A percentile compares a stretch with the other conserved stretches of the same genome.
Evolutionary conservation across 805 yeast species (phyloP).

Genomic region (Metschnikowia santaceciliae): DNA sequence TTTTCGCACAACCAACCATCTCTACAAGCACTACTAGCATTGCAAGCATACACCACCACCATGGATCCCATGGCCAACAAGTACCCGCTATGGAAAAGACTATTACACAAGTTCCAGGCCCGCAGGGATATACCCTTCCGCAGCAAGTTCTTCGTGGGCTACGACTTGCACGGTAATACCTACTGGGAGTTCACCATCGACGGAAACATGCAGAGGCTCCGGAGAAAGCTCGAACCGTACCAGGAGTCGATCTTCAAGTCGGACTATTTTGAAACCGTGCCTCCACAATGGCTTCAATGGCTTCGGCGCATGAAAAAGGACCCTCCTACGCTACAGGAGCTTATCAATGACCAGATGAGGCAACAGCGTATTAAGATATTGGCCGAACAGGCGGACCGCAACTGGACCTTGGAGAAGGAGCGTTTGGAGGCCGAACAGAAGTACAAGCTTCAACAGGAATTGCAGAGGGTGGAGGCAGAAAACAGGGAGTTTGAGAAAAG

Average conservation of each 20-base stretch:
- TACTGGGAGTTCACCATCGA: slow-evolving; percentile 76
- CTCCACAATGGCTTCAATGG: slow-evolving; percentile 83
- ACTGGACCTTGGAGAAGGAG: slow-evolving; percentile 36
- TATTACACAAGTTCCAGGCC: slow-evolving; percentile 56
- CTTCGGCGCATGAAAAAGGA: slow-evolving; percentile 55
- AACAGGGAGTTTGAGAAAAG: slow-evolving; percentile 10
- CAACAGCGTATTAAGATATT: slow-evolving; percentile 48
- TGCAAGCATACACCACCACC: not conserved
- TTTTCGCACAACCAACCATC: not conserved
- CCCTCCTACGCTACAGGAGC: slow-evolving; percentile 63
- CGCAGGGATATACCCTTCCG: slow-evolving; percentile 66
- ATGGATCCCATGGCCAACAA: slow-evolving; percentile 51
- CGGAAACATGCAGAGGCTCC: slow-evolving; percentile 47
- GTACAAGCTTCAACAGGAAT: slow-evolving; percentile 28
- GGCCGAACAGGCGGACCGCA: slow-evolving; percentile 44
- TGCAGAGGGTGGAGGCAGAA: slow-evolving; percentile 20
- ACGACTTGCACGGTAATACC: slow-evolving; percentile 79
- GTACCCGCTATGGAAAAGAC: slow-evolving; percentile 47
- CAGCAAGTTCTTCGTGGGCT: slow-evolving; percentile 64
- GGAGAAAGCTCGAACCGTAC: slow-evolving; percentile 62
- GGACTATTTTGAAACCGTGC: slow-evolving; percentile 56
- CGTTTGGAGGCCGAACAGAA: slow-evolving; percentile 31
- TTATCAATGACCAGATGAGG: slow-evolving; percentile 54
- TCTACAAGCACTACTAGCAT: not conserved
- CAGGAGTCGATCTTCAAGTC: slow-evolving; percentile 45